Evolutionary conservation across 73 alveolate species (phyloP).

Genomic region (Strombidium stylifer): DNA sequence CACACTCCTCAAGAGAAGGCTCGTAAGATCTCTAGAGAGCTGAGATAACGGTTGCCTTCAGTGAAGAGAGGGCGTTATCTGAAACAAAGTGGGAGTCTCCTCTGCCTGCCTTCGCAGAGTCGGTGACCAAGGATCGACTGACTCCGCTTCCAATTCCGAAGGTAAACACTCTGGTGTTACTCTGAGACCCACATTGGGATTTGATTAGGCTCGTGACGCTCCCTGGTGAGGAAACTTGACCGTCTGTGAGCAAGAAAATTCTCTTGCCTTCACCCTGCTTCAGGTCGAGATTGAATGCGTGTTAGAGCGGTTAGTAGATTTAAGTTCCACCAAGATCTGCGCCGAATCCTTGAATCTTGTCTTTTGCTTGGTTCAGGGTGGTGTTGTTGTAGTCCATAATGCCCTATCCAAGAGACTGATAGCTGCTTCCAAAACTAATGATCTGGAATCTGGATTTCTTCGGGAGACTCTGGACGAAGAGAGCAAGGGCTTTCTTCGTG

Average conservation of each 20-base stretch:
- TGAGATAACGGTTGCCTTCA: constrained; percentile 65
- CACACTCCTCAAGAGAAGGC: constrained; percentile 6
- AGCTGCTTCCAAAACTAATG: constrained; percentile 69
- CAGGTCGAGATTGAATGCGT: constrained; percentile 1
- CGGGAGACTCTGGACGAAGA: constrained; percentile 46
- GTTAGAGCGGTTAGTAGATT: constrained; percentile 29
- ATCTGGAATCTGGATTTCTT: constrained; percentile 62
- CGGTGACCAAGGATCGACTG: constrained; percentile 57
- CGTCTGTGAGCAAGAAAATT: constrained; percentile 83
- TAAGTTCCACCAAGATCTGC: constrained; percentile 94
- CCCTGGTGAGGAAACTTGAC: constrained; percentile 56
- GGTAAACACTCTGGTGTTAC: constrained; percentile 57
- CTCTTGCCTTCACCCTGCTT: too few species aligned
- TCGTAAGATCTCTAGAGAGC: constrained; percentile 55
- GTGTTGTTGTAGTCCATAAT: constrained; percentile 32
- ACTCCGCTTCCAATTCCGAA: constrained; percentile 74
- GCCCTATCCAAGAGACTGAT: too few species aligned
- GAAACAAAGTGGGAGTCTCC: constrained; percentile 68
- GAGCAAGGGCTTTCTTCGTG: constrained; percentile 44
- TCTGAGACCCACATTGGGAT: constrained; percentile 19
- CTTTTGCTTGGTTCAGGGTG: constrained; percentile 54
- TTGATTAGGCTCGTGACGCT: constrained; percentile 45
- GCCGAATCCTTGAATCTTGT: constrained; percentile 43
- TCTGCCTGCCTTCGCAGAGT: constrained; percentile 56
- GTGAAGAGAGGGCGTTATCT: constrained; percentile 36